Base-by-base conservation (phyloP, 352 stramenopile genomes). In the Globisporangium middletonii region DNA sequence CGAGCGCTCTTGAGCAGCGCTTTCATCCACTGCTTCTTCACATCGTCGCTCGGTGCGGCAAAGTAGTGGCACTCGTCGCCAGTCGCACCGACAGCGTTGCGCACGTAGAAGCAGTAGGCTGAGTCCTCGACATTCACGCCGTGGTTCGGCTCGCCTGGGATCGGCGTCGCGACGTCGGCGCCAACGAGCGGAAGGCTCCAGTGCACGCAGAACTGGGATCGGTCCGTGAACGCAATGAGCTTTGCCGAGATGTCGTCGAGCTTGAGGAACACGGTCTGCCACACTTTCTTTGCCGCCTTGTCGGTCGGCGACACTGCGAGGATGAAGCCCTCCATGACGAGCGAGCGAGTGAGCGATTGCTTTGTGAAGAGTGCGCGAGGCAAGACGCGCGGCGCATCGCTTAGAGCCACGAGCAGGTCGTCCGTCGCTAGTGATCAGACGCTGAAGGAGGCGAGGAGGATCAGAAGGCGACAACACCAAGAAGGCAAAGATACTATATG, bases 241-340 rank as follows among this genome's bases (percentile, higher is more conserved):
- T 81, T 72, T 23, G 72, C 80, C 6, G 80, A 83, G 41, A 88
- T 84, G 46, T 88, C 77, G 56, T 87, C 77, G 7, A 81, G 63
- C 58, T 82, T 86, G 57, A 88, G 45, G 37, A 76, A 86, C 28
- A 80, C 55, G 4, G 70, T 72, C 26, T 71, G 63, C 79, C 79
- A 89, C 15, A 62, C 45, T 41, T 78, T 75, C 47, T 72, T 79
- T n/a, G 57, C 41, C 4, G 55, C 66, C 19, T 64, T 38, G 19
- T 67, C 68, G 5, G 63, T 54, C 13, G 71, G 57, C 12, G 71
- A 67, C 30, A 77, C 59, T 0, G 66, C 71, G n/a, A 77, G 63
- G 12, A 86, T 62, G 49, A 73, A 65, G 11, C 70, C 78, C 45
- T 88, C 76, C 76, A 86, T 82, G 9, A 13, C 23, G 41, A 15